phyloP scores from a whole-genome alignment of 75 land plant genomes.

The Selaginella moellendorffii region DNA sequence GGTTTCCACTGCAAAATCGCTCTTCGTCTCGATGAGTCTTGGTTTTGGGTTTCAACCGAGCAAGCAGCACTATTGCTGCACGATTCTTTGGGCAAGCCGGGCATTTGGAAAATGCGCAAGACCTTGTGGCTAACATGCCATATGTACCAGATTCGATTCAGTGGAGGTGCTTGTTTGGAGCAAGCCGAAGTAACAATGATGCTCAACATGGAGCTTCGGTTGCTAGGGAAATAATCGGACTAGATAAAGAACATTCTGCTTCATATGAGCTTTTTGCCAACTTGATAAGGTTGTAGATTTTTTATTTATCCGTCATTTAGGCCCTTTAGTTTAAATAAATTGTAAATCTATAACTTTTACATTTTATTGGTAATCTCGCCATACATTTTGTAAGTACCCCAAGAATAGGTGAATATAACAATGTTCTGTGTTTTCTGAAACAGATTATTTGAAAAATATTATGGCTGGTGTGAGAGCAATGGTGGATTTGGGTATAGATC shows the following conservation, averaged over 20 bases:
- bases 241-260: neutral
- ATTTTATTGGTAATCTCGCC: no score
- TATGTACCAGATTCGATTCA: neutral
- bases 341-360: no score
- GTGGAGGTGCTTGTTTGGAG: constrained; percentile 1
- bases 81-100: constrained; percentile 19
- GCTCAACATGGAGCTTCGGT: neutral
- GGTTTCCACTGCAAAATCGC: neutral
- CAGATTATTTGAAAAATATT: no score
- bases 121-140: constrained; percentile 12
- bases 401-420: no score
- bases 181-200: neutral
- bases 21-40: constrained; percentile 7
- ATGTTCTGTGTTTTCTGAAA: no score
- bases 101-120: constrained; percentile 3
- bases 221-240: neutral
- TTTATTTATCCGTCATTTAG: no score
- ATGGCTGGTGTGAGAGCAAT: no score
- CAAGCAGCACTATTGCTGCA: constrained; percentile 14
- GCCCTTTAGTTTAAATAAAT: no score
- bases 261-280: neutral
- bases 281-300: no score
- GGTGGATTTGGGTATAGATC: no score
- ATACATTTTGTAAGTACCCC: no score
- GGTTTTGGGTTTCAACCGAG: constrained; percentile 8